A percentile compares a stretch with the other conserved stretches of the same genome.
Conservation (phyloP, 2,329 filamentous ascomycete species). For the Fusarium devonianum region DNA sequence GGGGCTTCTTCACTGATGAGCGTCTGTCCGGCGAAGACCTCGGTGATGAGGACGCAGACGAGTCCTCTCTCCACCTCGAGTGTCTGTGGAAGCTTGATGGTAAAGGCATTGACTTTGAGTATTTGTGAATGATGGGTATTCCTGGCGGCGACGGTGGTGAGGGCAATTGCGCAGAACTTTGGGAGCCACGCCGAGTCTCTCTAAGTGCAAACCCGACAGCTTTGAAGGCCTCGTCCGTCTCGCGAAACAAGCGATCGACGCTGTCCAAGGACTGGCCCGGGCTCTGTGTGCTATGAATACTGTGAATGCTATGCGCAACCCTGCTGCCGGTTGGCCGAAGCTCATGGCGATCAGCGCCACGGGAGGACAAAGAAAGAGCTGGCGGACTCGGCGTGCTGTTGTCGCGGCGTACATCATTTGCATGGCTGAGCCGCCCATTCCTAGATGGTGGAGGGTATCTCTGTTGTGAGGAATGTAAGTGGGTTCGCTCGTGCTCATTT, state of each 20-base stretch:
- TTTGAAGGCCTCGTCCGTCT: slow-evolving; percentile 60
- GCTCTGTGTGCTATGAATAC: slow-evolving; percentile 32
- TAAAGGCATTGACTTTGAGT: slow-evolving; percentile 38
- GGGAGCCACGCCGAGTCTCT: slow-evolving; percentile 42
- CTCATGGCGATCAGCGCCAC: slow-evolving; percentile 22
- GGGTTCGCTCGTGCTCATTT: slow-evolving; percentile 32
- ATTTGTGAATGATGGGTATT: slow-evolving; percentile 22
- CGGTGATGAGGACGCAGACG: slow-evolving; percentile 18
- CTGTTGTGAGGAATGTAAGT: slow-evolving; percentile 27
- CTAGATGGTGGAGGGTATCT: slow-evolving; percentile 34
- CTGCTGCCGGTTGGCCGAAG: slow-evolving; percentile 19
- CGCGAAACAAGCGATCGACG: slow-evolving; percentile 55
- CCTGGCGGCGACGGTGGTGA: slow-evolving; percentile 28
- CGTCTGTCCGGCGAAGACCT: slow-evolving; percentile 36
- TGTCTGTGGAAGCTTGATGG: slow-evolving; percentile 28
- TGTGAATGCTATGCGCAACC: slow-evolving; percentile 17
- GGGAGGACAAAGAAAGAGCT: slow-evolving; percentile 38
- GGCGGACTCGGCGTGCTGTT: slow-evolving; percentile 17
- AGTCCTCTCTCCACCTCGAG: slow-evolving; percentile 15
- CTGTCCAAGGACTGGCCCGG: slow-evolving; percentile 45
- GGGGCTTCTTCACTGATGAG: slow-evolving; percentile 51
- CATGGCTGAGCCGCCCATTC: slow-evolving; percentile 22
- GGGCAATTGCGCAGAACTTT: slow-evolving; percentile 17
- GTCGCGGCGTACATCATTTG: slow-evolving; percentile 9
- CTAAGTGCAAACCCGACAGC: slow-evolving; percentile 52